phyloP scores from a whole-genome alignment of 371 early-diverging fungal species.

The Mortierella polycephala region DNA sequence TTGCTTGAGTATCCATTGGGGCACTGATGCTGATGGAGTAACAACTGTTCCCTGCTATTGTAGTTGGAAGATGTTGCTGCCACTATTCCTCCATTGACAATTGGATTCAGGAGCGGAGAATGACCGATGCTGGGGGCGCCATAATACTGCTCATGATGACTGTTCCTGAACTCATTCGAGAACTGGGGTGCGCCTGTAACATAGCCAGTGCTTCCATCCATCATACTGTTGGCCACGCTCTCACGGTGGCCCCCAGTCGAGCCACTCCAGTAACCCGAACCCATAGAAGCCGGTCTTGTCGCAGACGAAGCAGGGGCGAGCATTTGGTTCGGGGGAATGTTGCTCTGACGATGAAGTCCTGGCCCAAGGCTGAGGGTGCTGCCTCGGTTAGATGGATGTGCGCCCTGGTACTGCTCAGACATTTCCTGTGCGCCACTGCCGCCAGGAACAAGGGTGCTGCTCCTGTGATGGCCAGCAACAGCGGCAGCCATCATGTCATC shows the following conservation, averaged over 20 bases:
- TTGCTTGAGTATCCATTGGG: not conserved
- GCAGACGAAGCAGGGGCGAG: constrained; percentile 6
- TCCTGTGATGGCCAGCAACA: not conserved
- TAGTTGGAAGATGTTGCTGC: not conserved
- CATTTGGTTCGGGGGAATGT: constrained; percentile 2
- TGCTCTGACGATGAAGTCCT: not conserved
- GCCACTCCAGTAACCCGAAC: constrained; percentile 12
- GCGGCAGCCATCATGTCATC: not conserved
- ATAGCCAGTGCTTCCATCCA: constrained; percentile 4
- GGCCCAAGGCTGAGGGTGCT: constrained; percentile 25
- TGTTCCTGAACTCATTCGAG: constrained; percentile 9
- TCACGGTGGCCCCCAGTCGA: not conserved
- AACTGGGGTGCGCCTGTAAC: constrained; percentile 2
- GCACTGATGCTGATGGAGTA: constrained; percentile 9
- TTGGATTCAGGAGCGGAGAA: constrained; percentile 3
- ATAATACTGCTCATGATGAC: constrained; percentile 20
- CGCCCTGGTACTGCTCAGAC: constrained; percentile 29
- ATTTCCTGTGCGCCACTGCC: constrained; percentile 16
- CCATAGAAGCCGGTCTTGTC: not conserved
- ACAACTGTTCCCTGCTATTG: constrained; percentile 29
- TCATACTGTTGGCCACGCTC: not conserved
- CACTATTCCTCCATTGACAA: not conserved
- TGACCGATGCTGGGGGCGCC: not conserved
- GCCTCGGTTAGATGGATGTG: constrained; percentile 6
- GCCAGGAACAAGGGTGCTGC: too few species aligned